These are phyloP conservation scores for Cornus florida DNA, from an alignment of 148 eudicot genomes.

Conservation along the genomic window DNA sequence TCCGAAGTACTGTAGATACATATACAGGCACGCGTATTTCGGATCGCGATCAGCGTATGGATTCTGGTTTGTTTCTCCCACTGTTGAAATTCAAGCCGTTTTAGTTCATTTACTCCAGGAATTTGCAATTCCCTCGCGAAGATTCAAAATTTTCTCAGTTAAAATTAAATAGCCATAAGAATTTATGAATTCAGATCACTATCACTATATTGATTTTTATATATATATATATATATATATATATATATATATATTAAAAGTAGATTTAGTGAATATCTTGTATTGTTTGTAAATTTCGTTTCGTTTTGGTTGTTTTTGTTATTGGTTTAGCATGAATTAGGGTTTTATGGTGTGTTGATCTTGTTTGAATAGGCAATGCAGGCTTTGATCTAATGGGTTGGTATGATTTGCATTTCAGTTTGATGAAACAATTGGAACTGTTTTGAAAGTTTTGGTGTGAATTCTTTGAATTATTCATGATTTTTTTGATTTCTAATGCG, in stretches of 20 bases:
- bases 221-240: not conserved
- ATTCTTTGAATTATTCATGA: not conserved
- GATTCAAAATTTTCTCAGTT: not conserved
- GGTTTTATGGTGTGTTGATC: slow-evolving; percentile 12
- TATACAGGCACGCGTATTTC: not conserved
- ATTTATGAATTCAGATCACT: not conserved
- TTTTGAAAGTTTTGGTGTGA: not conserved
- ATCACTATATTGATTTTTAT: not conserved
- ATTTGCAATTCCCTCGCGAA: not conserved
- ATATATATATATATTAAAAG: not conserved
- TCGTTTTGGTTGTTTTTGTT: not conserved
- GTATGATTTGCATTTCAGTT: not conserved
- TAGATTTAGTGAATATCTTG: not conserved
- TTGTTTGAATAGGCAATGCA: slow-evolving; percentile 13
- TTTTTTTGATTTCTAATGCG: not conserved
- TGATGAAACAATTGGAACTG: not conserved
- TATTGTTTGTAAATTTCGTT: slow-evolving; percentile 7
- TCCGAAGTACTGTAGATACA: not conserved
- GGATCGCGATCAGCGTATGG: slow-evolving; percentile 8
- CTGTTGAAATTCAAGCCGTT: not conserved
- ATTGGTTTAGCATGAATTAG: not conserved
- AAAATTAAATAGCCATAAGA: not conserved
- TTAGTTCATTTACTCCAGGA: not conserved
- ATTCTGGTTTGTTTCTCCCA: not conserved
- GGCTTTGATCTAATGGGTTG: slow-evolving; percentile 13